Evolutionary conservation across 768 basidiomycete species (phyloP).

Genomic region (Phanerochaete sordida): DNA sequence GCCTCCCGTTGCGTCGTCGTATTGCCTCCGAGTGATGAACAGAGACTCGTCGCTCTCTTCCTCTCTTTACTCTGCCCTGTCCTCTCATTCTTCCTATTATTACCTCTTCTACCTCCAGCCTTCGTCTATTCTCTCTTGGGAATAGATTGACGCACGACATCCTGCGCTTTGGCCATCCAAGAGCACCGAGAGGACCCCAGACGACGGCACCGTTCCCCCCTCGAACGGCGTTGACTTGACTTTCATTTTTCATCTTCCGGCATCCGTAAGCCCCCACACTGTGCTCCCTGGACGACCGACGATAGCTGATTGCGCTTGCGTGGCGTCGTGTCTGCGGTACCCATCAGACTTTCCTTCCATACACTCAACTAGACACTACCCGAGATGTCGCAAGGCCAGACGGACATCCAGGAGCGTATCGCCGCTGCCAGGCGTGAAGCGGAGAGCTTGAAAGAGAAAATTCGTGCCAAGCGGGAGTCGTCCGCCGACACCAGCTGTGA

Average conservation of each 20-base stretch:
- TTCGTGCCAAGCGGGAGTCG: slow-evolving; percentile 92
- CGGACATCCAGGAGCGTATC: slow-evolving; percentile 89
- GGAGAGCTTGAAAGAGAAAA: slow-evolving; percentile 98
- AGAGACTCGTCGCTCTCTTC: slow-evolving; percentile 5
- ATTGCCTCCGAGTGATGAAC: slow-evolving; percentile 4
- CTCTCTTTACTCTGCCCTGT: slow-evolving; percentile 4
- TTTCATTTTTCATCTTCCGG: neutral
- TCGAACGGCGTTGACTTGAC: neutral
- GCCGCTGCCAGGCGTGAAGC: slow-evolving; percentile 96
- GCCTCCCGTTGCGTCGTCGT: neutral
- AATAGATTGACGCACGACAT: neutral
- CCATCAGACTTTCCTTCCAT: neutral
- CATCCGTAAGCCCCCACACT: neutral
- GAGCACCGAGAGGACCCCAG: neutral
- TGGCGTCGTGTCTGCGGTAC: neutral
- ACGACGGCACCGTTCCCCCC: neutral
- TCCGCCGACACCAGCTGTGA: slow-evolving; percentile 96
- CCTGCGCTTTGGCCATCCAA: neutral
- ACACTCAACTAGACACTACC: neutral
- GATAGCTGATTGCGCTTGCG: neutral
- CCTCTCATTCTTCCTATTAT: slow-evolving; percentile 6
- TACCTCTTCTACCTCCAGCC: neutral
- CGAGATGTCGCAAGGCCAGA: slow-evolving; percentile 73
- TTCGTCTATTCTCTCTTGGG: neutral
- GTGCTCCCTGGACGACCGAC: neutral